Conservation (phyloP, 1,139 yeast species). For the Blastobotrys illinoisensis region DNA sequence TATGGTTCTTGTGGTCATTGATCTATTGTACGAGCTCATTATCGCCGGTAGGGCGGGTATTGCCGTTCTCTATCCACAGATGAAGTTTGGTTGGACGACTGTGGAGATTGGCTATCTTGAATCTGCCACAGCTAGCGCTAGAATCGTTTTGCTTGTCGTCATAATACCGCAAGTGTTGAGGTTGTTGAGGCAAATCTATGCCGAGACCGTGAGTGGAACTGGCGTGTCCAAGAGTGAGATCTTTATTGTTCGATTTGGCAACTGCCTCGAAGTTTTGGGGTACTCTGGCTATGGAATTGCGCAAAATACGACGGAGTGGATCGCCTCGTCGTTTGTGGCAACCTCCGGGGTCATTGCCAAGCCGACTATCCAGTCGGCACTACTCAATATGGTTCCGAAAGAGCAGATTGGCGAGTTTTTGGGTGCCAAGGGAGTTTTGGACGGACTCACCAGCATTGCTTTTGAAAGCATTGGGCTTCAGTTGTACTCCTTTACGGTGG, state of each 20-base stretch:
- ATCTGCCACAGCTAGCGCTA: conserved; percentile 18
- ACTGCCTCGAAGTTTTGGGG: conserved; percentile 18
- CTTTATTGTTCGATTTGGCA: conserved; percentile 17
- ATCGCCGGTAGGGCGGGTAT: conserved; percentile 20
- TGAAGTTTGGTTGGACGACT: conserved; percentile 21
- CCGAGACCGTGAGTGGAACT: conserved; percentile 5
- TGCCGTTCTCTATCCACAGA: conserved; percentile 21
- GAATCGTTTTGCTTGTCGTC: conserved; percentile 16
- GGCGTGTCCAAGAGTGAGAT: conserved; percentile 17
- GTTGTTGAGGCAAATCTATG: conserved; percentile 7
- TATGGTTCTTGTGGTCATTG: conserved; percentile 16
- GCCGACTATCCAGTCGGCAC: conserved; percentile 20
- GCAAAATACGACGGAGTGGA: conserved; percentile 14
- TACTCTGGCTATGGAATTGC: conserved; percentile 21
- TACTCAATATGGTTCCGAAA: conserved; percentile 19
- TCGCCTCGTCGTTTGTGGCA: conserved; percentile 18
- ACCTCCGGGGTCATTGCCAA: conserved; percentile 24
- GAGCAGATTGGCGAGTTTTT: conserved; percentile 19
- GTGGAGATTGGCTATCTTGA: conserved; percentile 21
- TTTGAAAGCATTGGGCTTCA: conserved; percentile 18
- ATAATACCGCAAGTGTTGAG: conserved; percentile 15
- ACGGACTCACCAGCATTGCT: conserved; percentile 16
- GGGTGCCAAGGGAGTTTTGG: conserved; percentile 22
- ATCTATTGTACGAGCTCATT: conserved; percentile 19
- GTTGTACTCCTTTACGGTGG: conserved; percentile 20